phyloP scores from a whole-genome alignment of 1,284 basidiomycete genomes.

The Acaromyces ingoldii region DNA sequence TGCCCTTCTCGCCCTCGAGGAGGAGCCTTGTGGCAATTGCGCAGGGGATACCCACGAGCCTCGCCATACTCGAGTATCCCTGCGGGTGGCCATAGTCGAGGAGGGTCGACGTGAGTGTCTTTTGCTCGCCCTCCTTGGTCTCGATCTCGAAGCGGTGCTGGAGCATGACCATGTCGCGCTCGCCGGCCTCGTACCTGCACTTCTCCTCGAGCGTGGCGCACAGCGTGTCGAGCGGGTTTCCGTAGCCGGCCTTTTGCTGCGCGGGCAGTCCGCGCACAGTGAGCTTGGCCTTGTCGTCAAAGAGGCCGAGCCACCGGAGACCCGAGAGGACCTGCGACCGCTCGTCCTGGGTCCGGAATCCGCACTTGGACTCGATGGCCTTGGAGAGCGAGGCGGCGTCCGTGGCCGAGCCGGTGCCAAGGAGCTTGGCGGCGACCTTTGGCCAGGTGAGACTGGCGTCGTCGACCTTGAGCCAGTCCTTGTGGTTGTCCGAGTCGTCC shows the following conservation, averaged over 20 bases:
- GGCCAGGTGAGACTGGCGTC: slow-evolving; percentile 52
- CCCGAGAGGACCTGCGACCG: slow-evolving; percentile 34
- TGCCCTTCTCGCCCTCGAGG: slow-evolving; percentile 60
- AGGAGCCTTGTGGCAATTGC: slow-evolving; percentile 75
- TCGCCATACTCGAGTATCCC: slow-evolving; percentile 91
- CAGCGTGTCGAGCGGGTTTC: slow-evolving; percentile 87
- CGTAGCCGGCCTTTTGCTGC: slow-evolving; percentile 63
- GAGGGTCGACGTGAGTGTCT: slow-evolving; percentile 85
- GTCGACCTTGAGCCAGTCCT: slow-evolving; percentile 62
- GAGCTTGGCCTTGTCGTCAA: slow-evolving; percentile 60
- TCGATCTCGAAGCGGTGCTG: slow-evolving; percentile 69
- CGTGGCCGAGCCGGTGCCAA: slow-evolving; percentile 65
- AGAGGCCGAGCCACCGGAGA: slow-evolving; percentile 86
- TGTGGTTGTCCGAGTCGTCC: slow-evolving; percentile 61
- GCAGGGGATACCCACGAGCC: slow-evolving; percentile 86
- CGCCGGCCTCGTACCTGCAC: slow-evolving; percentile 84
- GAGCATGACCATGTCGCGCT: slow-evolving; percentile 93
- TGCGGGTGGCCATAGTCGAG: slow-evolving; percentile 76
- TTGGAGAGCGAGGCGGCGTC: slow-evolving; percentile 54
- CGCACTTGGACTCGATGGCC: slow-evolving; percentile 30
- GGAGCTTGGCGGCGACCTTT: slow-evolving; percentile 73
- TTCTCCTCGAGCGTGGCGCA: slow-evolving; percentile 83
- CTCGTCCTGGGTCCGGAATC: slow-evolving; percentile 36
- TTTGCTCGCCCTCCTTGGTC: slow-evolving; percentile 58
- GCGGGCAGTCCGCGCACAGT: slow-evolving; percentile 41